Base-by-base conservation (phyloP, 1,139 yeast species). In the Hanseniaspora gamundiae region DNA sequence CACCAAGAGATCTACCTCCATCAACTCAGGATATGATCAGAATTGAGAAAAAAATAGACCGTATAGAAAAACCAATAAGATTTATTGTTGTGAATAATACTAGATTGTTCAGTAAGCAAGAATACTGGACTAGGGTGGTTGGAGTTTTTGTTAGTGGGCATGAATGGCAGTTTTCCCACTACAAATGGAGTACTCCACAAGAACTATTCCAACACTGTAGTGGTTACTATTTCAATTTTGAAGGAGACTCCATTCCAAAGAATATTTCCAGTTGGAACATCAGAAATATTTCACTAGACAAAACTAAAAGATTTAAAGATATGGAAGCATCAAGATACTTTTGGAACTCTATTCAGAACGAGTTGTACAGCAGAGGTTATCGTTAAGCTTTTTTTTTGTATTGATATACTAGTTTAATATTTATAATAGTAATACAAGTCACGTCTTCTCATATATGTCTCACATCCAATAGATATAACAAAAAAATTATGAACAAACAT, bases 71-170 rank as follows among this genome's bases (percentile, higher is more conserved):
- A 45, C 62, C 64, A 8, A 44, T 59, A 16, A 58, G 57, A 43
- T 60, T 61, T 45, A 49, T 60, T 27, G 84, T 91, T 43, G 96
- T 87, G 22, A 94, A 85, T 59, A 83, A 83, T 48, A 87, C 87
- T 6, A 94, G 87, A 45, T 74, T 80, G 62, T 88, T 91, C 67
- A 80, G 83, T 22, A 88, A 87, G 58, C 95, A 95, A 3, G 98
- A 91, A 58, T 87, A 93, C 63, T 91, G 99, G 99, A 86, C 81
- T 55, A 73, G 98, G 47, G 96, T 93, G 1, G 84, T 91, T 42
- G 97, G 95, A 0, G 85, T 91, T 30, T 83, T 91, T 66, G 91
- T 95, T 14, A 91, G 97, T 2, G 98, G 99, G 16, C 98, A 91
- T 65, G 73, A 80, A 44, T 91, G 99, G 99, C 99, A 91, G 65